phyloP scores from a whole-genome alignment of 1,139 yeast genomes.

The Trichomonascaceae sp. region DNA sequence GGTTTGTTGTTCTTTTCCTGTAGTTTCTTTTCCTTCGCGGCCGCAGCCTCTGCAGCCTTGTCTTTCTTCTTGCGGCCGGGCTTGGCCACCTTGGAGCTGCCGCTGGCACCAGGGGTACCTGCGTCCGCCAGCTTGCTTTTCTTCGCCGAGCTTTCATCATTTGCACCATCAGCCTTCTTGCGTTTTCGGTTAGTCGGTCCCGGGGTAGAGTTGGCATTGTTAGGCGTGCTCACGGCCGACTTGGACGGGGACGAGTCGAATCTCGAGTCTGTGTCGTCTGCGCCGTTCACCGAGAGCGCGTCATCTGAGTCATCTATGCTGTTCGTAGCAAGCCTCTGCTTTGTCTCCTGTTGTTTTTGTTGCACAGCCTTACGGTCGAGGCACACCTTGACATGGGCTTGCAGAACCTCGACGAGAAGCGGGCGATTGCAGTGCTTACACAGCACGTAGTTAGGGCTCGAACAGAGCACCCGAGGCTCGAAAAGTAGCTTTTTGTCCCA shows the following conservation, averaged over 20 bases:
- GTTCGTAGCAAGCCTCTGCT: too few relatives aligned
- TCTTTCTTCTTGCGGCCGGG: conserved; percentile 4
- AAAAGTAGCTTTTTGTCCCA: conserved; percentile 19
- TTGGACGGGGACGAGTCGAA: conserved; percentile 4
- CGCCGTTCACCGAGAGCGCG: background rate
- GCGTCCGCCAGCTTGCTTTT: conserved; percentile 2
- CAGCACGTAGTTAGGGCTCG: conserved; percentile 18
- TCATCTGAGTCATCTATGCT: too few relatives aligned
- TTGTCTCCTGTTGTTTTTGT: background rate
- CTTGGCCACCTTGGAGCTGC: conserved; percentile 1
- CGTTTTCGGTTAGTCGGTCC: conserved; percentile 1
- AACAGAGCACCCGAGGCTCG: conserved; percentile 17
- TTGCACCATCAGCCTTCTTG: conserved; percentile 1
- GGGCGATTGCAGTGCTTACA: conserved; percentile 25
- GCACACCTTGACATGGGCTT: conserved; percentile 14
- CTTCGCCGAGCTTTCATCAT: conserved; percentile 3
- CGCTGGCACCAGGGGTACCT: background rate
- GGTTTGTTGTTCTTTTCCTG: conserved; percentile 27
- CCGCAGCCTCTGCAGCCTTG: conserved; percentile 4
- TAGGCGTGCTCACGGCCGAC: conserved; percentile 1
- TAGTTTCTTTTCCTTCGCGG: conserved; percentile 9
- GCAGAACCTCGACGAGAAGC: conserved; percentile 14
- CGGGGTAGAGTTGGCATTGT: background rate
- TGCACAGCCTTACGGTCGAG: conserved; percentile 3
- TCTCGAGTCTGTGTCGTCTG: conserved; percentile 2